These are phyloP conservation scores for Botrytis fabae DNA, from an alignment of 2,329 filamentous ascomycete species.

Conservation along the genomic window DNA sequence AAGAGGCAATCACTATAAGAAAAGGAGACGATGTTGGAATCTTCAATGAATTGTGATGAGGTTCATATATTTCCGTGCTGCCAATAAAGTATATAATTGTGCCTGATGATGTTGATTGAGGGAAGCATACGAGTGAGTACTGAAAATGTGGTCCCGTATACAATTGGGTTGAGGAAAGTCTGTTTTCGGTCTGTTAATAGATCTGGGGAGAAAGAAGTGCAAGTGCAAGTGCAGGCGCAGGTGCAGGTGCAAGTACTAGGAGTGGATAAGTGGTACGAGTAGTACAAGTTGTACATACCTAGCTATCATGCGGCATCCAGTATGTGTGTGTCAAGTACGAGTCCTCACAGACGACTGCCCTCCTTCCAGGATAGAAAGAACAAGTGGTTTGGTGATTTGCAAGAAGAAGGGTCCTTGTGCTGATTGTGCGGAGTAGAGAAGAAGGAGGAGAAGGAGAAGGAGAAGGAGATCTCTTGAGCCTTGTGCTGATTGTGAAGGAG, in stretches of 20 bases:
- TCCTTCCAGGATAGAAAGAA: neutral
- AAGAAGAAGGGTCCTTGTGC: neutral
- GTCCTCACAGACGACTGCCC: neutral
- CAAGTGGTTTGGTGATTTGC: neutral
- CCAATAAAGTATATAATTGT: neutral
- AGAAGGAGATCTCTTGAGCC: neutral
- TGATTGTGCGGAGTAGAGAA: neutral
- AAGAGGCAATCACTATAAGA: neutral
- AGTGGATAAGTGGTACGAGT: neutral
- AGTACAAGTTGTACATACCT: neutral
- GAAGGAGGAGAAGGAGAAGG: neutral
- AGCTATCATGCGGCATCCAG: neutral
- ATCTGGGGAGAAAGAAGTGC: neutral
- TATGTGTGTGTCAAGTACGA: neutral
- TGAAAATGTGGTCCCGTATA: neutral
- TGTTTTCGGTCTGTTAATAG: neutral
- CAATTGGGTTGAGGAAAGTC: neutral
- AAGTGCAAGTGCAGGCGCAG: neutral
- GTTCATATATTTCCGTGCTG: neutral
- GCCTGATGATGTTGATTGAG: neutral
- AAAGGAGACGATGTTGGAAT: neutral
- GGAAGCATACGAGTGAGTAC: neutral
- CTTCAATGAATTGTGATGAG: neutral
- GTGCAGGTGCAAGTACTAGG: neutral
- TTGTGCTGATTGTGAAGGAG: neutral